Base-by-base conservation (phyloP, 2,329 filamentous ascomycete species). In the Seiridium unicorne region DNA sequence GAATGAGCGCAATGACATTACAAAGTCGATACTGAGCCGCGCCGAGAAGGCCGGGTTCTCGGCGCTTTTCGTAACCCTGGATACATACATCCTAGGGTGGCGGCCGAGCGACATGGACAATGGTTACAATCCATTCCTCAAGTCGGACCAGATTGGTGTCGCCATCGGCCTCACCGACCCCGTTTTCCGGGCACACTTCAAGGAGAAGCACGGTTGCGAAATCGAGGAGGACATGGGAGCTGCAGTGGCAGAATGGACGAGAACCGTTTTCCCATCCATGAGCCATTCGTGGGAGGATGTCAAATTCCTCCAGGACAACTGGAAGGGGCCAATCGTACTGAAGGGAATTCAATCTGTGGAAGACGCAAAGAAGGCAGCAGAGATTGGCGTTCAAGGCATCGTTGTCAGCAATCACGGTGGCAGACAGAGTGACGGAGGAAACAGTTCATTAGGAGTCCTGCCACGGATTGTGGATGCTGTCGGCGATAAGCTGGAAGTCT, bases 381-480 rank as follows among this genome's bases (percentile, higher is more conserved):
- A 64, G 31, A 60, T 64, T 7, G 68, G 68, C 11, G 63, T 66
- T 8, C 59, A 65, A n/a, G 69, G 68, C 3, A 79, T 87, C 32
- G 72, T 86, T 2, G 81, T 86, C 10, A 82, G 80, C 36, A 87
- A 87, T 63, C 84, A 87, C 65, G 84, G 84, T 13, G 85, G 71
- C 69, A 71, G 84, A 34, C 84, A 88, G 70, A 71, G 85, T 9
- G 84, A 87, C 62, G 82, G 83, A 3, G 82, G 81, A 2, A 75
- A 81, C 5, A 79, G 79, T 3, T 81, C 81, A 4, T 72, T 87
- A 4, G 84, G 85, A 58, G 78, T 86, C 69, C 73, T 89, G 51
- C 81, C 84, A 0, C 79, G 86, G 64, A 84, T 89, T 62, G 82
- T 85, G 61, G 84, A 87, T 3, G 84, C 84, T 0, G 86, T 87